phyloP scores from a whole-genome alignment of 306 rosid genomes.

The Inga leiocalycina region DNA sequence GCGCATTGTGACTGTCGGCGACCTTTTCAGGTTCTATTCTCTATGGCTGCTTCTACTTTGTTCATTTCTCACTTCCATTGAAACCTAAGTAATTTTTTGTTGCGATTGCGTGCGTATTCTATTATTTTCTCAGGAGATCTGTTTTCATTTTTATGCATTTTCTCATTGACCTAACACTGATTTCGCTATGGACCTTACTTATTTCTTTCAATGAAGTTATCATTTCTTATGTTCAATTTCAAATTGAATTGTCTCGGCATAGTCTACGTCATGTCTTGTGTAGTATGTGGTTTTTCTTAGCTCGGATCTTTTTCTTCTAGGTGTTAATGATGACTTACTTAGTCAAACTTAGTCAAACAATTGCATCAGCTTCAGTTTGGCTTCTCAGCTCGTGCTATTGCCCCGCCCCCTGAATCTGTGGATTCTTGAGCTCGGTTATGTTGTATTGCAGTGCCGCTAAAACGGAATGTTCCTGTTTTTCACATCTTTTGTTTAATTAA shows the following conservation, averaged over 20 bases:
- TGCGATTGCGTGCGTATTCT: neutral
- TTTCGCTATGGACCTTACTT: neutral
- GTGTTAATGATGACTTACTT: neutral
- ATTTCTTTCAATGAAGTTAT: neutral
- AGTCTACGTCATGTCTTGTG: neutral
- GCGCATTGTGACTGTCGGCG: constrained; percentile 8
- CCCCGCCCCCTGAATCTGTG: neutral
- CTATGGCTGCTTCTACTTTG: neutral
- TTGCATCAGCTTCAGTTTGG: neutral
- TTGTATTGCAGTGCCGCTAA: neutral
- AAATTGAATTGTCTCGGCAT: neutral
- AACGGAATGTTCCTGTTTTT: neutral
- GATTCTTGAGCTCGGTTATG: neutral
- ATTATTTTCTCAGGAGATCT: neutral
- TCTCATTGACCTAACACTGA: neutral
- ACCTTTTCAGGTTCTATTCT: constrained; percentile 45
- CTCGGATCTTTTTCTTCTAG: neutral
- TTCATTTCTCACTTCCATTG: neutral
- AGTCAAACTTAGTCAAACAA: constrained; percentile 17
- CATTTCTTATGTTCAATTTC: neutral
- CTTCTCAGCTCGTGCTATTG: neutral
- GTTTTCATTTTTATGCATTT: constrained; percentile 21
- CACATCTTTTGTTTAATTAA: neutral
- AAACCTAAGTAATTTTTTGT: neutral
- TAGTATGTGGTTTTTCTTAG: neutral